Conservation (phyloP, 768 basidiomycete genomes). For the Sutorius australiensis region DNA sequence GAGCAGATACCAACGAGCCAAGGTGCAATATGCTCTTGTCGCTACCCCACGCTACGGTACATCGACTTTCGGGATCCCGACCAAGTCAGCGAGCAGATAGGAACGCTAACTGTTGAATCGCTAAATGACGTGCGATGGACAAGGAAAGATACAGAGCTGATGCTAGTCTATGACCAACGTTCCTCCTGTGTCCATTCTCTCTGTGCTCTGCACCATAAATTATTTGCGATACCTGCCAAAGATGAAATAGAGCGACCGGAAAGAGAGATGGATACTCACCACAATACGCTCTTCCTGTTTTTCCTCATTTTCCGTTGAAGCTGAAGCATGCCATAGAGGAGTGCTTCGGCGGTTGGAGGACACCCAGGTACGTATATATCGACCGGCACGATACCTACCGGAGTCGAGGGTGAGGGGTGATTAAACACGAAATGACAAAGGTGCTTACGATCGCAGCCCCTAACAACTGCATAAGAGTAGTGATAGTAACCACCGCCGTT, state of each 20-base stretch:
- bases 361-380: conserved; percentile 98
- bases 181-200: conserved; percentile 4
- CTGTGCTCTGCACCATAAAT: not conserved
- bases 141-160: conserved; percentile 16
- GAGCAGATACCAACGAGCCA: not conserved
- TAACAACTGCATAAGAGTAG: conserved; percentile 97
- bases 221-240: conserved; percentile 28
- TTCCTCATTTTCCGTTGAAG: conserved; percentile 94
- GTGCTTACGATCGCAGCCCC: conserved; percentile 89
- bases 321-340: conserved; percentile 95
- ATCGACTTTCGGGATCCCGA: not conserved
- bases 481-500: conserved; percentile 98
- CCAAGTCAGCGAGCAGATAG: not conserved
- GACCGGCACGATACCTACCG: conserved; percentile 87
- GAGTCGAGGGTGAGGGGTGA: conserved; percentile 7
- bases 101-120: not conserved
- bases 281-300: conserved; percentile 80
- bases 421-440: conserved; percentile 6
- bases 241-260: not conserved
- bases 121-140: not conserved
- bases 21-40: not conserved
- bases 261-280: conserved; percentile 45
- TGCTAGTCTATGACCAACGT: conserved; percentile 23
- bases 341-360: conserved; percentile 92
- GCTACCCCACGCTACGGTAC: not conserved